phyloP scores from a whole-genome alignment of 441 rosid genomes.

The Brassica hybrid region DNA sequence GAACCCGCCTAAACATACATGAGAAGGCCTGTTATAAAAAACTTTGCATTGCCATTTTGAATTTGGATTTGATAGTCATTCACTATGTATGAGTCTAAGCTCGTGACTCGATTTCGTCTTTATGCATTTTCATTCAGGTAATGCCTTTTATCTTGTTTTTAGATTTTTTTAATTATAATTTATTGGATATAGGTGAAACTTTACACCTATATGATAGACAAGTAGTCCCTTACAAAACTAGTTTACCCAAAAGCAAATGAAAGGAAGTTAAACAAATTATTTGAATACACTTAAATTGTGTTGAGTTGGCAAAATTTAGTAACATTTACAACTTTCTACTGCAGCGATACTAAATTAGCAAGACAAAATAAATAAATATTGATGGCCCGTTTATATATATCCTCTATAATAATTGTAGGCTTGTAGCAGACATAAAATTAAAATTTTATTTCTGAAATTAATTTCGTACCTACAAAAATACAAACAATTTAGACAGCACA shows the following conservation, averaged over 20 bases:
- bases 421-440: too few species aligned
- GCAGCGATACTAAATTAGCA: not conserved
- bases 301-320: constrained; percentile 3
- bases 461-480: too few species aligned
- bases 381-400: not conserved
- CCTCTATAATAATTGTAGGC: too few species aligned
- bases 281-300: not conserved
- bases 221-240: not conserved
- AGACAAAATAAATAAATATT: not conserved
- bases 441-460: too few species aligned
- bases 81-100: too few species aligned
- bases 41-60: too few species aligned
- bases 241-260: not conserved
- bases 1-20: too few species aligned
- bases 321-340: not conserved
- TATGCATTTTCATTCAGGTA: not conserved
- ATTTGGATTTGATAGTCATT: too few species aligned
- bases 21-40: too few species aligned
- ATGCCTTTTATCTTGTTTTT: not conserved
- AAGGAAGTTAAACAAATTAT: not conserved
- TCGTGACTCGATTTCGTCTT: too few species aligned
- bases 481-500: not conserved
- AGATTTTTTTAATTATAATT: too few species aligned
- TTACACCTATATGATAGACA: not conserved
- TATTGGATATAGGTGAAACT: not conserved